Conservation (phyloP, 2,329 filamentous ascomycete genomes). For the Calonectria henricotiae region DNA sequence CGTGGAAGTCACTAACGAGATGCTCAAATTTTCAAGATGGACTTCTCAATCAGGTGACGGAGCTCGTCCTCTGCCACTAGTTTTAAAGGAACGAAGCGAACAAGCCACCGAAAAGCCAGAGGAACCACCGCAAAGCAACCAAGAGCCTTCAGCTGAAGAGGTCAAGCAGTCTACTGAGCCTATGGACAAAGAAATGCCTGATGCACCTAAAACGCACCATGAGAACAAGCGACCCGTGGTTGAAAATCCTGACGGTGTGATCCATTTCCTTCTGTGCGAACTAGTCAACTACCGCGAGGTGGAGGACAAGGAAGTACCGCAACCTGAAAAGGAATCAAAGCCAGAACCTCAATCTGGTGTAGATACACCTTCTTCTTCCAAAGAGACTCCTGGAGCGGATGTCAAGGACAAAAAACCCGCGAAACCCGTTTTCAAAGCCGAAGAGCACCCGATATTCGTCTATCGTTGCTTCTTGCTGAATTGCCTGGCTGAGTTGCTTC, state of each 20-base stretch:
- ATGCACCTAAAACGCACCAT: conserved; percentile 74
- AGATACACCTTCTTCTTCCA: conserved; percentile 54
- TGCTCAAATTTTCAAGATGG: conserved; percentile 82
- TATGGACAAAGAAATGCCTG: conserved; percentile 74
- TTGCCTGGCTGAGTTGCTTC: conserved; percentile 90
- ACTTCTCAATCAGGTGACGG: conserved; percentile 57
- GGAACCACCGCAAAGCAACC: conserved; percentile 38
- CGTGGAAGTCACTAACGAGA: conserved; percentile 88
- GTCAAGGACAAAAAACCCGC: conserved; percentile 74
- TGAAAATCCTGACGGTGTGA: conserved; percentile 93
- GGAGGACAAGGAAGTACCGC: conserved; percentile 81
- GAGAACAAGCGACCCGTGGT: conserved; percentile 89
- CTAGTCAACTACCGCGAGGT: conserved; percentile 93
- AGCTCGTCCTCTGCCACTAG: conserved; percentile 57
- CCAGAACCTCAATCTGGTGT: conserved; percentile 54
- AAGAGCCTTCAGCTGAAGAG: conserved; percentile 57
- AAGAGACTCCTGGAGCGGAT: conserved; percentile 56
- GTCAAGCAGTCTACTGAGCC: conserved; percentile 75
- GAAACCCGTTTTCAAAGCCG: conserved; percentile 88
- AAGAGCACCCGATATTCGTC: conserved; percentile 95
- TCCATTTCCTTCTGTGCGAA: conserved; percentile 95
- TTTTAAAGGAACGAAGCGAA: conserved; percentile 60
- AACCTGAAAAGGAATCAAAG: conserved; percentile 63
- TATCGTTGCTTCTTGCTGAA: conserved; percentile 96
- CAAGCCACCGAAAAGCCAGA: conserved; percentile 39